Percentiles rank a stretch among this genome's conserved stretches.
Evolutionary conservation across 164 flowering plant species (phyloP).

Genomic region (Chloranthus sessilifolius): DNA sequence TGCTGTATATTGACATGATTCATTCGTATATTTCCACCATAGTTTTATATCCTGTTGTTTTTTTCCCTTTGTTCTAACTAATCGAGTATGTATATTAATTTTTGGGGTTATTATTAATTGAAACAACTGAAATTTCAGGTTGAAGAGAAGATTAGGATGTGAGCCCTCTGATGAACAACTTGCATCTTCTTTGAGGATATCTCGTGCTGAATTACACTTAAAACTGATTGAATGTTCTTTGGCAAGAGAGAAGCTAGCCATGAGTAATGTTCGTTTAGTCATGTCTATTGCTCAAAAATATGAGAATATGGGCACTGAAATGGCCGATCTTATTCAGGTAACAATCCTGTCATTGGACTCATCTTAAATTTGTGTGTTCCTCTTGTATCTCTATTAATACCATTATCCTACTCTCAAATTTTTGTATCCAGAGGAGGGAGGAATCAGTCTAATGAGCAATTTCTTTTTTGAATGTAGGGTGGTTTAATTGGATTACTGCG

Average conservation of each 20-base stretch:
- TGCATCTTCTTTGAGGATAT: conserved; percentile 64
- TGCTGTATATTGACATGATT: no score
- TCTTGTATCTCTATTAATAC: neutral
- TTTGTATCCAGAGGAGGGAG: neutral
- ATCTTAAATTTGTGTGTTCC: neutral
- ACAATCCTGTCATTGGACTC: conserved; percentile 1
- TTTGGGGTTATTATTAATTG: no score
- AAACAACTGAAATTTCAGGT: conserved; percentile 29
- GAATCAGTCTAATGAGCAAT: neutral
- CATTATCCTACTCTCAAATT: neutral
- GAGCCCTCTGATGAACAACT: conserved; percentile 90
- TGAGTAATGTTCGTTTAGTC: conserved; percentile 96
- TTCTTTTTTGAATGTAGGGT: conserved; percentile 42
- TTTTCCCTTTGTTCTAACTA: no score
- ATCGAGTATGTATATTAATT: no score
- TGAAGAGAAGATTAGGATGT: conserved; percentile 71
- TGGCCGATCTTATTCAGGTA: conserved; percentile 98
- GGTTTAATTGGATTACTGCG: conserved; percentile 89
- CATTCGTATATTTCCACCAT: no score
- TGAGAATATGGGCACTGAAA: conserved; percentile 86
- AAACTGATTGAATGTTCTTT: conserved; percentile 59
- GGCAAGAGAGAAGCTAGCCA: conserved; percentile 88
- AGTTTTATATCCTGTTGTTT: no score
- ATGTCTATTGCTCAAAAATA: conserved; percentile 91
- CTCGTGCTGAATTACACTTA: conserved; percentile 55